These are phyloP conservation scores for Platanthera guangdongensis DNA, from an alignment of 106 monocot species.

Conservation along the genomic window DNA sequence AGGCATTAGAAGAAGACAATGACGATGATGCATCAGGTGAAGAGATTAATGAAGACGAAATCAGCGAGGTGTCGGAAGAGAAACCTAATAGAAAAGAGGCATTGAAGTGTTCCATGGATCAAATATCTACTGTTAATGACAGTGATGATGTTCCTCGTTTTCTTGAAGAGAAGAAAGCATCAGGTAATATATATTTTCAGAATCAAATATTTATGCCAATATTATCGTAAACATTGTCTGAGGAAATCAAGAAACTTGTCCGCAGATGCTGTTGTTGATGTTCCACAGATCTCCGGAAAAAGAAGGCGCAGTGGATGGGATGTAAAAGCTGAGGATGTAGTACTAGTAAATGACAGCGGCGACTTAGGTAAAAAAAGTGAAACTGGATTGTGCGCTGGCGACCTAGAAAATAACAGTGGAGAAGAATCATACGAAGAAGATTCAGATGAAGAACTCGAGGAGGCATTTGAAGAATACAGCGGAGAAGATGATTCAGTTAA, in stretches of 20 bases:
- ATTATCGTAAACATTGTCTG: background rate
- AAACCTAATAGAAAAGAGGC: background rate
- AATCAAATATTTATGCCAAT: background rate
- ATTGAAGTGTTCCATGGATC: background rate
- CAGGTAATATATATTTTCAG: background rate
- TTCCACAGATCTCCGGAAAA: background rate
- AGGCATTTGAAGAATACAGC: background rate
- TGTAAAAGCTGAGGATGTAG: slow-evolving; percentile 5
- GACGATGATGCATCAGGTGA: slow-evolving; percentile 6
- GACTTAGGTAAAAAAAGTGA: background rate
- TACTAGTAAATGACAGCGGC: background rate
- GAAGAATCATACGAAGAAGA: background rate
- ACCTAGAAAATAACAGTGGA: background rate
- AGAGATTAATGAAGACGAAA: slow-evolving; percentile 3
- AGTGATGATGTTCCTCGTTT: background rate
- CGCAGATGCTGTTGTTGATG: background rate
- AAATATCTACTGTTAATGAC: background rate
- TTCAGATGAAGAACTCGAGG: too few relatives aligned
- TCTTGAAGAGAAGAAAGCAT: slow-evolving; percentile 3
- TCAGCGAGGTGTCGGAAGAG: background rate
- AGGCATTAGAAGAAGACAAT: slow-evolving; percentile 1
- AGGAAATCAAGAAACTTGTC: background rate
- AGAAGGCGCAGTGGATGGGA: slow-evolving; percentile 20
- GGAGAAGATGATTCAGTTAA: background rate
- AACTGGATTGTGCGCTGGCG: background rate